These are phyloP conservation scores for Globisporangium mamillatum DNA, from an alignment of 352 stramenopile species.

Conservation along the genomic window DNA sequence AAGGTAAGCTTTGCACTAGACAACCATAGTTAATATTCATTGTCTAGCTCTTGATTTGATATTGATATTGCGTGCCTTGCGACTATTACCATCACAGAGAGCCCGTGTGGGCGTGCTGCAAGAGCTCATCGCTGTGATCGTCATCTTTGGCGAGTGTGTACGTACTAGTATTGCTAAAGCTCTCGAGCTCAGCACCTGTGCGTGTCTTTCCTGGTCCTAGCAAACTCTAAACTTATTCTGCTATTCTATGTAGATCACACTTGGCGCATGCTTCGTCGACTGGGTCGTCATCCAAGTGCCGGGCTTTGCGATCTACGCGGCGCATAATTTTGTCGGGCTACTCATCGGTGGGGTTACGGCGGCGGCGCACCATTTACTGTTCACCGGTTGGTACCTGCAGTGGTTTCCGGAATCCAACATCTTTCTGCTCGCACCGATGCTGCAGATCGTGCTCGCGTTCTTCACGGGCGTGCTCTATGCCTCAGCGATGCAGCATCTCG, in stretches of 20 bases:
- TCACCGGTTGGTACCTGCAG: slow-evolving; percentile 10
- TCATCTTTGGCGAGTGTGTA: slow-evolving; percentile 21
- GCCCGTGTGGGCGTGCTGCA: background rate
- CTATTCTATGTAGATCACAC: background rate
- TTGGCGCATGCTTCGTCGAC: slow-evolving; percentile 3
- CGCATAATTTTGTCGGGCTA: slow-evolving; percentile 5
- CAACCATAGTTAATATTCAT: too few relatives aligned
- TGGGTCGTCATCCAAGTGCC: slow-evolving; percentile 7
- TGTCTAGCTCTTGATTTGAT: background rate
- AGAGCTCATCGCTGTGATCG: slow-evolving; percentile 9
- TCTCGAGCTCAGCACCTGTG: background rate
- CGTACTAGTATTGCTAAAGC: slow-evolving; percentile 15
- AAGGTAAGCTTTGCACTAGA: background rate
- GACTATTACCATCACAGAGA: background rate
- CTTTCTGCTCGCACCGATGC: slow-evolving; percentile 10
- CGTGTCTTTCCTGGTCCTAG: background rate
- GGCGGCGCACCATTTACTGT: slow-evolving; percentile 9
- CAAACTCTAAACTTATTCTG: background rate
- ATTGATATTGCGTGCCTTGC: background rate
- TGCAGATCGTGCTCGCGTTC: slow-evolving; percentile 14
- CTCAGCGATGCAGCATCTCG: slow-evolving; percentile 10
- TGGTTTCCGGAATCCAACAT: slow-evolving; percentile 12
- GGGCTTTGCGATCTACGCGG: slow-evolving; percentile 1
- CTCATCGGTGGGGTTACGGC: slow-evolving; percentile 1
- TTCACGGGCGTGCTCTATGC: slow-evolving; percentile 10